Evolutionary conservation across 1,284 basidiomycete species (phyloP).

Genomic region (Boletus semigastroideus): DNA sequence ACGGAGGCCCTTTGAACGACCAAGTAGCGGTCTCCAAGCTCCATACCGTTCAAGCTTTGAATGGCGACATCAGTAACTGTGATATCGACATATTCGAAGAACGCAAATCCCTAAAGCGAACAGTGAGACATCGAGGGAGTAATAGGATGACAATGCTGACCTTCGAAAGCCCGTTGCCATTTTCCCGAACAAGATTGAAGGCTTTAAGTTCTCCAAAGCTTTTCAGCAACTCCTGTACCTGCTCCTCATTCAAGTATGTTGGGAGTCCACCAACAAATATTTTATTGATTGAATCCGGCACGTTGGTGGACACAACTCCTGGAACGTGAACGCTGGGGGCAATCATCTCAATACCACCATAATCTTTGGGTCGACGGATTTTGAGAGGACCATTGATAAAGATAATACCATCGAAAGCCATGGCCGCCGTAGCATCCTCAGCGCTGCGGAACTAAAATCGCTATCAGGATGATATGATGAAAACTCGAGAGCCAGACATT

Average conservation of each 20-base stretch:
- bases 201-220: constrained; percentile 96
- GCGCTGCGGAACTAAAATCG: constrained; percentile 85
- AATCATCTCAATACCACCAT: constrained; percentile 70
- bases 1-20: constrained; percentile 97
- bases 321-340: constrained; percentile 78
- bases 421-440: constrained; percentile 93
- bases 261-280: constrained; percentile 97
- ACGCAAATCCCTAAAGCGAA: constrained; percentile 84
- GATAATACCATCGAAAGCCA: constrained; percentile 96
- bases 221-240: constrained; percentile 96
- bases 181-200: constrained; percentile 97
- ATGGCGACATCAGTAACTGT: constrained; percentile 93
- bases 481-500: constrained; percentile 20
- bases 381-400: constrained; percentile 91
- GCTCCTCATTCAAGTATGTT: constrained; percentile 93
- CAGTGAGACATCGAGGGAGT: constrained; percentile 10
- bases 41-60: constrained; percentile 95
- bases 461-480: constrained; percentile 4
- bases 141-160: constrained; percentile 38
- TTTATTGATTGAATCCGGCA: constrained; percentile 97
- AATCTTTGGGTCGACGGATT: constrained; percentile 96
- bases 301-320: constrained; percentile 93
- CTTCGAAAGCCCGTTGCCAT: constrained; percentile 86
- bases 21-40: constrained; percentile 93
- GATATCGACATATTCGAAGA: constrained; percentile 96